Percentiles rank a stretch among this genome's conserved stretches.
Conservation (phyloP, 192 early-diverging fungal genomes). For the Coemansia interrupta region DNA sequence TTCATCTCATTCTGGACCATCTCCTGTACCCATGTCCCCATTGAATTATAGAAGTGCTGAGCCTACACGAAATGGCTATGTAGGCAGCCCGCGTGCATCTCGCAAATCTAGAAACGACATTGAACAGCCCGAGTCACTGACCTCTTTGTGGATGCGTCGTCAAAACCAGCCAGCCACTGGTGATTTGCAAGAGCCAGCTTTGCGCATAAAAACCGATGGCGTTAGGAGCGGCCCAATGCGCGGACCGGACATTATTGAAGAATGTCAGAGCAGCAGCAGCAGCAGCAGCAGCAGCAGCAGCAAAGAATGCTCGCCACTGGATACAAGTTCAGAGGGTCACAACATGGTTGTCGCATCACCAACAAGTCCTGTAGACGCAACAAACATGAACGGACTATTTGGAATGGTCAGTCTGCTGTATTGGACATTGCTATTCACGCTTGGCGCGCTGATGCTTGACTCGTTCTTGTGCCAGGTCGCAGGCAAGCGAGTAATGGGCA, state of each 20-base stretch:
- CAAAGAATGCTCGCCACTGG: too few species aligned
- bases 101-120: too few species aligned
- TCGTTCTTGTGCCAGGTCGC: constrained; percentile 52
- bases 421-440: constrained; percentile 52
- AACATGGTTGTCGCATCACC: not conserved
- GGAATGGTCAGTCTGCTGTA: constrained; percentile 44
- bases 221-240: not conserved
- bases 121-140: too few species aligned
- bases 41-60: not conserved
- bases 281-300: constrained; percentile 6
- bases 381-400: constrained; percentile 19
- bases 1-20: too few species aligned
- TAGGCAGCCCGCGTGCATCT: too few species aligned
- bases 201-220: not conserved
- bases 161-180: too few species aligned
- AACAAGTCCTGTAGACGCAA: not conserved
- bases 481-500: constrained; percentile 52
- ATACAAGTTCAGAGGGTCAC: too few species aligned
- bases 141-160: too few species aligned
- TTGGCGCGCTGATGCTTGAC: constrained; percentile 53
- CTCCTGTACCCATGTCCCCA: not conserved
- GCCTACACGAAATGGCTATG: not conserved
- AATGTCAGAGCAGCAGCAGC: constrained; percentile 10
- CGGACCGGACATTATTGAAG: constrained; percentile 19
- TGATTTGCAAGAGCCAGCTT: too few species aligned